These are phyloP conservation scores for Phyllosticta citriasiana DNA, from an alignment of 2,329 filamentous ascomycete species.

Conservation along the genomic window DNA sequence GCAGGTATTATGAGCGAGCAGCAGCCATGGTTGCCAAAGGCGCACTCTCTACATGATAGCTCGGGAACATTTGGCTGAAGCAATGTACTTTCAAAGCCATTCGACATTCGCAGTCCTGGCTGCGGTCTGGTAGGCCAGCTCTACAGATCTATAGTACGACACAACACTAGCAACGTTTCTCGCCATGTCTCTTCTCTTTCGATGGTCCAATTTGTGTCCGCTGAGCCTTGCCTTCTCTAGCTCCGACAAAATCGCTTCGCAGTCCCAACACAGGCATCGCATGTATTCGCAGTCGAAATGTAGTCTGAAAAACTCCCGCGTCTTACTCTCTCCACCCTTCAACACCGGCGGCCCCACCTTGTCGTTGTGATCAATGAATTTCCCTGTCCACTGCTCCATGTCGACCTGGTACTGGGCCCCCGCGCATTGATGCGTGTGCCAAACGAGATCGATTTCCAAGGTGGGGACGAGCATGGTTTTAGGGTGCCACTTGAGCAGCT, in stretches of 20 bases:
- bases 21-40: neutral
- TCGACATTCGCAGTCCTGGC: too few relatives aligned
- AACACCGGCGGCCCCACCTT: conserved; percentile 63
- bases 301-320: conserved; percentile 58
- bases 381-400: conserved; percentile 17
- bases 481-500: conserved; percentile 26
- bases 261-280: conserved; percentile 77
- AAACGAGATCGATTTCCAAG: conserved; percentile 63
- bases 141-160: neutral
- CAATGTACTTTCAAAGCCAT: neutral
- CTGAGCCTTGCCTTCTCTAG: neutral
- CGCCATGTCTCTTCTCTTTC: neutral
- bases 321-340: conserved; percentile 59
- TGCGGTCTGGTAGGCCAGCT: neutral
- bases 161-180: neutral
- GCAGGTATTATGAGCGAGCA: neutral
- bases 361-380: conserved; percentile 72
- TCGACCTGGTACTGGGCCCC: conserved; percentile 49
- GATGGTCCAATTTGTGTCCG: neutral
- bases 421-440: conserved; percentile 69
- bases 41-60: neutral
- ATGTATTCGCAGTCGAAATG: conserved; percentile 57
- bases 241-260: conserved; percentile 48
- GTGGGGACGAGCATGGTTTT: conserved; percentile 50
- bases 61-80: neutral